phyloP scores from a whole-genome alignment of 2,329 filamentous ascomycete species.

The Colletotrichum sp. region DNA sequence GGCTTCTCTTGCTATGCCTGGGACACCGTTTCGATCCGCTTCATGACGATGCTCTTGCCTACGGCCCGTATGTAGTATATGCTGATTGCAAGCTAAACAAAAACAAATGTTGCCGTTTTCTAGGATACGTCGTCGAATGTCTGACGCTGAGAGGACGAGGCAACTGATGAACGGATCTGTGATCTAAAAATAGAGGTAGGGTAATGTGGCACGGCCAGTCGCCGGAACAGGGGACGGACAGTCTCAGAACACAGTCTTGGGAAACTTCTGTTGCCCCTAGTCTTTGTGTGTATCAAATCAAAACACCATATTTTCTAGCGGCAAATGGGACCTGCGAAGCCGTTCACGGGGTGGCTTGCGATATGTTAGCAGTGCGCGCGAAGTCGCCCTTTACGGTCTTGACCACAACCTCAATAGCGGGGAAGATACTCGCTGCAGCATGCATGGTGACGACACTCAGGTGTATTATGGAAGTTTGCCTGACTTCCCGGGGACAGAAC shows the following conservation, averaged over 20 bases:
- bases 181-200: neutral
- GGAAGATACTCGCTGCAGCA: neutral
- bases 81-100: neutral
- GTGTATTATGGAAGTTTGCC: neutral
- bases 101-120: neutral
- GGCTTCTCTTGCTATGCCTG: neutral
- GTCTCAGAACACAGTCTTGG: neutral
- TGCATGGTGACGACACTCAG: constrained; percentile 5
- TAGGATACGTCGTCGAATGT: neutral
- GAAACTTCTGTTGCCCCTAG: neutral
- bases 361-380: neutral
- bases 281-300: neutral
- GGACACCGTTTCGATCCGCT: neutral
- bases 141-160: neutral
- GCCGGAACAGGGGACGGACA: neutral
- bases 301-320: neutral
- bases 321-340: neutral
- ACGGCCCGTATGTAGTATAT: neutral
- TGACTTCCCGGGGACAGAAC: neutral
- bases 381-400: neutral
- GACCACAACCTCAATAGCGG: neutral
- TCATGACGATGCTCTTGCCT: neutral
- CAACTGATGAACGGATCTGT: neutral
- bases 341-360: neutral
- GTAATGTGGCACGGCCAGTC: neutral